These are phyloP conservation scores for Clonostachys rhizophaga DNA, from an alignment of 2,329 filamentous ascomycete genomes.

Conservation along the genomic window DNA sequence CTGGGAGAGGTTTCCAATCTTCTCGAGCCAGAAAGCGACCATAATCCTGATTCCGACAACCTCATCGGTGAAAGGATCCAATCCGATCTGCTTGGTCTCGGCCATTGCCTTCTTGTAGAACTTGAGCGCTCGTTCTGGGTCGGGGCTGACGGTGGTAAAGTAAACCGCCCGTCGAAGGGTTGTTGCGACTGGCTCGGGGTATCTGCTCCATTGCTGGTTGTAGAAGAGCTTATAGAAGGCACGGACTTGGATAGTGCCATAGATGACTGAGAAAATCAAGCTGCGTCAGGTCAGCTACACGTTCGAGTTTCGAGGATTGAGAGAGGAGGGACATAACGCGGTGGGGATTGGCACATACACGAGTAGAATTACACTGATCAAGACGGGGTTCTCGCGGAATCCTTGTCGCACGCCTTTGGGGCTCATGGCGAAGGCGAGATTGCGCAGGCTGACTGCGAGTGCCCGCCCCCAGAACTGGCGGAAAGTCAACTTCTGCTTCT, in stretches of 20 bases:
- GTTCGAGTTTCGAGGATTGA: too few species aligned
- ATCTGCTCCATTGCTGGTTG: slow-evolving; percentile 48
- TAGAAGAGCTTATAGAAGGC: slow-evolving; percentile 53
- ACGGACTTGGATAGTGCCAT: slow-evolving; percentile 22
- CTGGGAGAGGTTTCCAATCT: slow-evolving; percentile 63
- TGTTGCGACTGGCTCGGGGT: slow-evolving; percentile 68
- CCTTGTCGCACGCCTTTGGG: slow-evolving; percentile 25
- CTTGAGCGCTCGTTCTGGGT: slow-evolving; percentile 73
- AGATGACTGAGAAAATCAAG: slow-evolving; percentile 1
- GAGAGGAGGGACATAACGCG: too few species aligned
- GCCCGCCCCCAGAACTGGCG: slow-evolving; percentile 17
- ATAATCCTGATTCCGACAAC: slow-evolving; percentile 86
- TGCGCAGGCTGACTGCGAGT: slow-evolving; percentile 24
- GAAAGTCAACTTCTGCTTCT: slow-evolving; percentile 20
- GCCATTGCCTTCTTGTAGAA: slow-evolving; percentile 79
- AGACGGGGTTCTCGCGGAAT: slow-evolving; percentile 22
- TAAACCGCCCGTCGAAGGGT: slow-evolving; percentile 81
- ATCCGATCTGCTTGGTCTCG: slow-evolving; percentile 64
- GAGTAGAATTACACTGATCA: slow-evolving; percentile 19
- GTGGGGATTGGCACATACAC: slow-evolving; percentile 14
- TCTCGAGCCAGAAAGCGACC: slow-evolving; percentile 75
- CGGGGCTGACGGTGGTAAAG: slow-evolving; percentile 72
- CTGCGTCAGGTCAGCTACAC: too few species aligned
- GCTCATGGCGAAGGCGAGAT: slow-evolving; percentile 23
- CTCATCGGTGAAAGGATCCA: slow-evolving; percentile 90